Evolutionary conservation across 2,329 filamentous ascomycete genomes (phyloP).

Genomic region (Venturia oleaginea): DNA sequence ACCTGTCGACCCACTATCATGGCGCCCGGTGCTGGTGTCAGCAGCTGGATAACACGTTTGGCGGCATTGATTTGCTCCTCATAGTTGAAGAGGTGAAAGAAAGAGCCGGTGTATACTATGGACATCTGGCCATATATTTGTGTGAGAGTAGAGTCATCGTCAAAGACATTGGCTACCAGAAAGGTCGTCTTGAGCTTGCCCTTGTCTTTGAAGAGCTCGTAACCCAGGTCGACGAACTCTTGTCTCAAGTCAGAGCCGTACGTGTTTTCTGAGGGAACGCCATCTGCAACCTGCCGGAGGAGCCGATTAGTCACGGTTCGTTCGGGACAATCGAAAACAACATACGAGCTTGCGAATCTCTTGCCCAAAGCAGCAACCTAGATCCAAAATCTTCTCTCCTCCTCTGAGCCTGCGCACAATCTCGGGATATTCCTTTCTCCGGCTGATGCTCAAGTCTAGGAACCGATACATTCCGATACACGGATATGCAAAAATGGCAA

Average conservation of each 20-base stretch:
- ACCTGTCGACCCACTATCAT: conserved; percentile 46
- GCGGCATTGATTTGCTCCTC: conserved; percentile 25
- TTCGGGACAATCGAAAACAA: not conserved
- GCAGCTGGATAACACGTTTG: conserved; percentile 25
- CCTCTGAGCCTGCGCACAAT: conserved; percentile 26
- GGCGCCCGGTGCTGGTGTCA: conserved; percentile 32
- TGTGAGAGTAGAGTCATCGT: conserved; percentile 21
- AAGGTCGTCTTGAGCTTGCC: conserved; percentile 40
- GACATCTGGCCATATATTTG: conserved; percentile 25
- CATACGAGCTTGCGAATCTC: conserved; percentile 35
- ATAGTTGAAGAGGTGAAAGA: conserved; percentile 35
- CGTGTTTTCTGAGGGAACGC: conserved; percentile 30
- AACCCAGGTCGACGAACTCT: conserved; percentile 47
- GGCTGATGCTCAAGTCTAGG: conserved; percentile 24
- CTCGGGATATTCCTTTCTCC: conserved; percentile 23
- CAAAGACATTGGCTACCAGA: conserved; percentile 42
- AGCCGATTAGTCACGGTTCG: not conserved
- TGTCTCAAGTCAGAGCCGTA: conserved; percentile 31
- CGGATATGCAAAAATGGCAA: conserved; percentile 22
- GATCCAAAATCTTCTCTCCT: conserved; percentile 31
- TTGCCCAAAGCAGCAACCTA: conserved; percentile 38
- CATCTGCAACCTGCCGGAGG: conserved; percentile 16
- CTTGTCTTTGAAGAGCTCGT: conserved; percentile 24
- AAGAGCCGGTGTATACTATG: conserved; percentile 32
- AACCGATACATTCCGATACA: conserved; percentile 30